Conservation (phyloP, 176 grass and related monocot genomes). For the Juncus inflexus region DNA sequence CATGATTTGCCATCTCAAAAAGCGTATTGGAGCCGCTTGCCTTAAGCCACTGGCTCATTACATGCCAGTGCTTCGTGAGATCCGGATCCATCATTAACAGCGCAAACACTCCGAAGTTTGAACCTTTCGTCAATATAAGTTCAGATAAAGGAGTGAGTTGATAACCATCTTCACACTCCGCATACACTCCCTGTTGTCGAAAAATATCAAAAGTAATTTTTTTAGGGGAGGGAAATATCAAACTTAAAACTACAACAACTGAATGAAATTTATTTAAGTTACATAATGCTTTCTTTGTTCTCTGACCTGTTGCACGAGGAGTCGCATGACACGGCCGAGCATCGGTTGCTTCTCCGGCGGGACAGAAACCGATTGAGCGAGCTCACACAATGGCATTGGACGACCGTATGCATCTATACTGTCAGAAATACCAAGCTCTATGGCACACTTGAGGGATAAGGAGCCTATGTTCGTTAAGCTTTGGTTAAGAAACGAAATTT, state of each 20-base stretch:
- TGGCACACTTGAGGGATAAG: background rate
- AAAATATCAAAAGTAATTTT: too few species aligned
- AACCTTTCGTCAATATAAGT: background rate
- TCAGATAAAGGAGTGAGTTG: background rate
- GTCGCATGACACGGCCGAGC: background rate
- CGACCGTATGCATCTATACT: background rate
- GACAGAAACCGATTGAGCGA: conserved; percentile 1
- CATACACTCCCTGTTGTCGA: background rate
- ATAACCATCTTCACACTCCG: background rate
- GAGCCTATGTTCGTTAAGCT: background rate
- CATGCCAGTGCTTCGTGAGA: background rate
- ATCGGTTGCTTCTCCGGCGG: background rate
- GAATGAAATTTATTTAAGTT: too few species aligned
- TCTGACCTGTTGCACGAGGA: background rate
- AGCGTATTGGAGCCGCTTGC: background rate
- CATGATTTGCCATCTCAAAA: background rate
- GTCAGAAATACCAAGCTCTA: background rate
- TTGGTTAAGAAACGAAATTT: background rate
- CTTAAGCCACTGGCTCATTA: background rate
- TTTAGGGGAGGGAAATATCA: too few species aligned
- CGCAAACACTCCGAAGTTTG: background rate
- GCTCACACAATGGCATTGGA: background rate
- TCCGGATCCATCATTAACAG: background rate
- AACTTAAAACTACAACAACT: too few species aligned
- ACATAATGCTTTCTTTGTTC: too few species aligned